Evolutionary conservation across 1,284 basidiomycete genomes (phyloP), one percentile per base, ranked within the genome.

Genomic region (Exsudoporus floridanus): DNA sequence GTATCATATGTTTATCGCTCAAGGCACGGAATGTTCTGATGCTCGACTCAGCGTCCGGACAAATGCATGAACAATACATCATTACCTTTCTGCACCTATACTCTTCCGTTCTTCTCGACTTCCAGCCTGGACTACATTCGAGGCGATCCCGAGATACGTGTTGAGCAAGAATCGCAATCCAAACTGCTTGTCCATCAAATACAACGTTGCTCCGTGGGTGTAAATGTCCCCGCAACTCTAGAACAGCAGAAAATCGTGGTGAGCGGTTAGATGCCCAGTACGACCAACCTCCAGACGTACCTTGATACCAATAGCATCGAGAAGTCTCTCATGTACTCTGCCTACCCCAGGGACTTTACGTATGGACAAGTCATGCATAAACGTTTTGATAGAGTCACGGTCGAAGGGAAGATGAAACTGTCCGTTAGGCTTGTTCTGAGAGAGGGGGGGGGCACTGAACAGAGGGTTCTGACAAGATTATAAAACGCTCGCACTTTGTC

Each of bases 381-480:
- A 98, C 0, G 72, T 72, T 38, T 79, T 78, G 60, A 96, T 86
- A 1, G 79, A 76, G 21, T 83, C 69, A 2, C 78, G 69, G 41
- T 88, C 78, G 64, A 88, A 91, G 4, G 83, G 73, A 33, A 96
- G 79, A 60, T 83, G 80, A 62, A 83, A 97, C 69, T 95, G 92
- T 2, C 94, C 94, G 65, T 97, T 92, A 0, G 94, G 94, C 73
- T 98, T 98, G 71, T 97, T 97, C 85, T 90, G 58, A 41, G 46
- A n/a, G n/a, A n/a, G n/a, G 30, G 28, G 23, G 31, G 30, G 23
- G 21, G 9, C 18, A 44, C 13, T 55, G 19, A 59, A 50, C 35
- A 42, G 7, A 7, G 5, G 31, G 31, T n/a, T 35, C 27, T 35
- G 4, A 18, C 14, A 33, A n/a, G 12, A n/a, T 37, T 30, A 43